Base-by-base conservation (phyloP, 192 early-diverging fungal species). In the Umbelopsis sp. region DNA sequence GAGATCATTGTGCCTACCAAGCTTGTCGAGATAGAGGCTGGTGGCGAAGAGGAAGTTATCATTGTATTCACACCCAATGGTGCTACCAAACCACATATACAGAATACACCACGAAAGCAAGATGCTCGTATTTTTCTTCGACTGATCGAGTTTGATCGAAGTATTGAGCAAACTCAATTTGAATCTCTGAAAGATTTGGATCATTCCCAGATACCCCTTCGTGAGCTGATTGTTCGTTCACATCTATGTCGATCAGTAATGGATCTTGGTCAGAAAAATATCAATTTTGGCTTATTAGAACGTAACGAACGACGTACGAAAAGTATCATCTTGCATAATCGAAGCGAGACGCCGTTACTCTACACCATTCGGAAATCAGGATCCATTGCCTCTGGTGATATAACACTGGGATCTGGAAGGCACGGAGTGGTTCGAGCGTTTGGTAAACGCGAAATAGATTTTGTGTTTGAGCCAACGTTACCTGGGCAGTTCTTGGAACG, bases 291-390 rank as follows among this genome's bases (percentile, higher is more conserved):
- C 35, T 84, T 86, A 22, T 84, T 98, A 66, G 94, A 97, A 75
- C 89, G 90, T 49, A 93, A 95, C 74, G 90, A 92, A 74, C 85
- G 88, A 48, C 85, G 93, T 47, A 93, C 91, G 47, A 97, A 97
- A 75, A 87, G 90, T 18, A 93, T 99, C 23, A 80, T 94, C 11
- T 87, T 98, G 45, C 90, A 94, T 64, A 97, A 99, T 77, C 91
- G 92, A 20, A 91, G 92, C 22, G 96, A 97, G 76, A 89, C 90
- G 21, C 91, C 96, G 0, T 77, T 97, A 66, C 82, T 99, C 35
- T 99, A 98, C 72, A 85, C 89, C 21, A 93, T 99, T 73, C 87
- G 89, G 25, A 99, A 98, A 78, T 95, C 95, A 0, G 97, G 97
- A 4, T 96, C 92, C 0, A 96, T 98, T 61, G 90, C 95, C 4